A percentile compares a stretch with the other conserved stretches of the same genome.
phyloP scores from a whole-genome alignment of 2,329 filamentous ascomycete genomes.

The Neopestalotiopsis clavispora region DNA sequence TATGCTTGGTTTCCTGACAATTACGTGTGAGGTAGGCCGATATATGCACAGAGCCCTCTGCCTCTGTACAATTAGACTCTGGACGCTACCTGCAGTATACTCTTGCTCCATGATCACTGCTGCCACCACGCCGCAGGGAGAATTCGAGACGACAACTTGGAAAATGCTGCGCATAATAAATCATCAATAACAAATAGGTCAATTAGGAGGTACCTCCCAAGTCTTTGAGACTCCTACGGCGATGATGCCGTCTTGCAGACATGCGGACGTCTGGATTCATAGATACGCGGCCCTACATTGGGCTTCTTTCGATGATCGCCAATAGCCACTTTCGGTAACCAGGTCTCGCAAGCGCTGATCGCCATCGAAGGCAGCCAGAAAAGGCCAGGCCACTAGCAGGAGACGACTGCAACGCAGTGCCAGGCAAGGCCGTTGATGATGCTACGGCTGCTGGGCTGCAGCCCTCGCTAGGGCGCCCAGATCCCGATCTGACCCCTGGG shows the following conservation, averaged over 20 bases:
- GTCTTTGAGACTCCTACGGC: neutral
- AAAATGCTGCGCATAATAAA: neutral
- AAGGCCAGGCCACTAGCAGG: neutral
- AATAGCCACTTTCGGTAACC: conserved; percentile 15
- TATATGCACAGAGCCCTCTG: neutral
- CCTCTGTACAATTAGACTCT: no score
- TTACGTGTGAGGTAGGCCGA: neutral
- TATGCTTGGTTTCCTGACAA: neutral
- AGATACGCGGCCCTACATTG: conserved; percentile 6
- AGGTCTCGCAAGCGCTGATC: conserved; percentile 9
- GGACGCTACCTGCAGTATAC: no score
- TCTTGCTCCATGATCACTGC: no score
- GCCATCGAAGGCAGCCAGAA: neutral
- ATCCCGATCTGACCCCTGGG: conserved; percentile 18
- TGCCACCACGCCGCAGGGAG: no score
- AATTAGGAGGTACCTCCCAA: neutral
- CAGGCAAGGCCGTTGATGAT: neutral
- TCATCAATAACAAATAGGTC: neutral
- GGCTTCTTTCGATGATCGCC: conserved; percentile 12
- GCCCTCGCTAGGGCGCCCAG: neutral
- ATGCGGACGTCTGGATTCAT: neutral
- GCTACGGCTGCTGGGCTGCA: conserved; percentile 14
- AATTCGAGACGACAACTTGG: neutral
- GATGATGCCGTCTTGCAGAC: conserved; percentile 7
- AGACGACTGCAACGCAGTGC: neutral